Base-by-base conservation (phyloP, 2,329 filamentous ascomycete species). In the Aspergillus texensis region DNA sequence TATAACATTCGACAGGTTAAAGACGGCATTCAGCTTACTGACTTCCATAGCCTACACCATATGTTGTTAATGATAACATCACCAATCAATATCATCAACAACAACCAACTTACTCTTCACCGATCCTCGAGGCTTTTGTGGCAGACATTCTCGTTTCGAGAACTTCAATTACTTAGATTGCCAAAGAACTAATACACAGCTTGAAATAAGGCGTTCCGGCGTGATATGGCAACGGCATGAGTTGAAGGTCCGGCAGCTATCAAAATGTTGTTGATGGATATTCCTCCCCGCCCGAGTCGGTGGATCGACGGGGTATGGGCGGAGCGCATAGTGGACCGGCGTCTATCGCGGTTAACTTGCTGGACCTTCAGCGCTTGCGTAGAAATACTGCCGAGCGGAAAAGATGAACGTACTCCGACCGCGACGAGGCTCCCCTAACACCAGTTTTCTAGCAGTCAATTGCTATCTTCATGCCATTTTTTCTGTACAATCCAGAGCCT, bases 41-140 rank as follows among this genome's bases (percentile, higher is more conserved):
- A 96, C 93, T 96, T 96, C 93, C 93, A 96, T 71, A 96, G 91
- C 78, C 93, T 96, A 74, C 55, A 66, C 72, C 63, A 64, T 77
- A 74, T 74, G 68, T 72, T 66, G 73, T 72, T 73, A 75, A 65
- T 45, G 58, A 63, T 60, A 57, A 61, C 57, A 48, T 53, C 39
- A 14, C 57, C 26, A 43, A 41, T 54, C 26, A 32, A 34, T 21
- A 11, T 34, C 21, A 11, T 39, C 14, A 34, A 32, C 50, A 61
- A 57, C 34, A 58, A 62, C 43, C 30, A 21, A 79, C 88, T 83
- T 83, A 92, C 89, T 92, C 89, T 86, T 92, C 89, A 73, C 89
- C 90, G 77, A 91, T 81, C 68, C 89, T 86, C 67, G 88, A 86
- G 68, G 88, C 87, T 79, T 91, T 91, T 62, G 83, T 87, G 26